Conservation (phyloP, 257 asterid species). For the Nicotiana undulata region DNA sequence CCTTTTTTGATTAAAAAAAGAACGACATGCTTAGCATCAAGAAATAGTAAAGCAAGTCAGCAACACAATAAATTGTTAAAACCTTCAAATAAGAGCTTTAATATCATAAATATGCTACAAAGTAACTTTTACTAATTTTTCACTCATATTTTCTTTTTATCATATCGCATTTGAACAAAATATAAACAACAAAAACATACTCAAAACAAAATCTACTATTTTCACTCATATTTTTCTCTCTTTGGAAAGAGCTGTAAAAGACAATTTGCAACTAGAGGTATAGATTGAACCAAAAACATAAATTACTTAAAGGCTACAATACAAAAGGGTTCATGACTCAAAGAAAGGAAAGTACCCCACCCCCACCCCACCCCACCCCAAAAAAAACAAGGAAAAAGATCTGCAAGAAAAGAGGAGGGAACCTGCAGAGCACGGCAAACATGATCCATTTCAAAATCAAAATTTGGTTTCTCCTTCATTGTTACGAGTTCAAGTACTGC, state of each 20-base stretch:
- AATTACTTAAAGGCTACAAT: background rate
- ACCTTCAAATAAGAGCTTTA: background rate
- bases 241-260: background rate
- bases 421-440: conserved; percentile 76
- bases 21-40: background rate
- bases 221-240: background rate
- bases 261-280: background rate
- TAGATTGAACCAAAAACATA: background rate
- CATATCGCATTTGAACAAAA: background rate
- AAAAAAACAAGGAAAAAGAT: background rate
- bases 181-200: background rate
- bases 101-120: background rate
- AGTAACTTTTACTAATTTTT: background rate
- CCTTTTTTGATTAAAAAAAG: background rate
- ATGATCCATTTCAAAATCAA: conserved; percentile 63
- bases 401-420: background rate
- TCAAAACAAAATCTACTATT: background rate
- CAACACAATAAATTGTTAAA: background rate
- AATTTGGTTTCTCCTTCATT: conserved; percentile 46
- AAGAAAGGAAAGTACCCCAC: background rate
- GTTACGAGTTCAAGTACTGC: conserved; percentile 89
- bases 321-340: background rate
- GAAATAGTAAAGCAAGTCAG: background rate
- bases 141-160: background rate
- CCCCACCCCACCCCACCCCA: too few species aligned